Evolutionary conservation across 805 yeast species (phyloP).

Genomic region (Hanseniaspora pseudoguilliermondii): DNA sequence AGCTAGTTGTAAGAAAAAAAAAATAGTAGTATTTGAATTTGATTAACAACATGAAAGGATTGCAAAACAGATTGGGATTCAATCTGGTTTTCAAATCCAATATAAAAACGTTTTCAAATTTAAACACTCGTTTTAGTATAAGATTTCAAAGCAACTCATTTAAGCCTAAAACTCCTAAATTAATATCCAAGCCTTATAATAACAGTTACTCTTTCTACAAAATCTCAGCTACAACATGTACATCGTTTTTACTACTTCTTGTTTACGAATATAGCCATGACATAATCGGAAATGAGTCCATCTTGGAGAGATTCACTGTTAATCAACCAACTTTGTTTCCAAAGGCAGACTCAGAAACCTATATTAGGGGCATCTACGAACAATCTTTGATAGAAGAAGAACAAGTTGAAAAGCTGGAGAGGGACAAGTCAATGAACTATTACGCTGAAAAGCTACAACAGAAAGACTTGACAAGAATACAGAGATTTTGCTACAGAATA

Average conservation of each 20-base stretch:
- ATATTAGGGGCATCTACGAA: conserved; percentile 3
- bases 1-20: too few species aligned
- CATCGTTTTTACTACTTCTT: not conserved
- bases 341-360: not conserved
- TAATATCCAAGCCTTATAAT: not conserved
- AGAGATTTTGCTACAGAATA: not conserved
- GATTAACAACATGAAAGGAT: conserved; percentile 1
- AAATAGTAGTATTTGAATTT: too few species aligned
- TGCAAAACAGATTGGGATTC: conserved; percentile 14
- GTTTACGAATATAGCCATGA: not conserved
- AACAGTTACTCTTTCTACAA: conserved; percentile 5
- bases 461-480: not conserved
- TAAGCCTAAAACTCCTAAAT: not conserved
- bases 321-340: conserved; percentile 8
- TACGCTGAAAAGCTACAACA: not conserved
- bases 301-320: not conserved
- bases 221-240: not conserved
- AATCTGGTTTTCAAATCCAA: conserved; percentile 15
- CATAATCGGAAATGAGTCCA: not conserved
- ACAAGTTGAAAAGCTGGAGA: not conserved
- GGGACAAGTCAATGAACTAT: not conserved
- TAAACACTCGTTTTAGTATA: not conserved
- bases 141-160: not conserved
- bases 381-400: conserved; percentile 5
- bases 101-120: conserved; percentile 1